Evolutionary conservation across 305 asterid genomes (phyloP).

Genomic region (Fraxinus angustifolia): DNA sequence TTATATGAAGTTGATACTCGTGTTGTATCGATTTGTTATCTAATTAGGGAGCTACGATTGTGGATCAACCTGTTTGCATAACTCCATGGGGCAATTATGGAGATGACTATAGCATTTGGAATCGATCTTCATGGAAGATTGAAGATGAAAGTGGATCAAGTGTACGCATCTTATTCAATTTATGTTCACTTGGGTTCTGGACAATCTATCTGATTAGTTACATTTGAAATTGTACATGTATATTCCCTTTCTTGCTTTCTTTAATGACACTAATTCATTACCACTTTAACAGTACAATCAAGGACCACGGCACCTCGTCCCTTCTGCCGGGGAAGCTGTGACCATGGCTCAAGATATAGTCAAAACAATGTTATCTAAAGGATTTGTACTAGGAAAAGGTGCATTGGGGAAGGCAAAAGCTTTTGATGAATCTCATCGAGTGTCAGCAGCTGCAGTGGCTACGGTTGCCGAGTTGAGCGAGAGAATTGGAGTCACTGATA

Average conservation of each 20-base stretch:
- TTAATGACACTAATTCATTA: background rate
- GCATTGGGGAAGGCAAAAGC: conserved; percentile 72
- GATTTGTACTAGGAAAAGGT: conserved; percentile 78
- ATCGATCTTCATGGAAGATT: conserved; percentile 52
- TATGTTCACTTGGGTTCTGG: background rate
- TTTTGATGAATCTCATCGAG: conserved; percentile 82
- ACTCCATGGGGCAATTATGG: conserved; percentile 78
- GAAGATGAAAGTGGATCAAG: conserved; percentile 51
- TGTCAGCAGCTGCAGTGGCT: conserved; percentile 88
- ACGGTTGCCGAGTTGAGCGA: conserved; percentile 77
- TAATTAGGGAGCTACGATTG: conserved; percentile 76
- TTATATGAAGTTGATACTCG: background rate
- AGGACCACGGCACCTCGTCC: conserved; percentile 27
- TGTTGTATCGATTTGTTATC: background rate
- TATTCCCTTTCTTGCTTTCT: conserved; percentile 34
- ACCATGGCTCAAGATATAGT: conserved; percentile 77
- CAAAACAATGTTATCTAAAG: conserved; percentile 70
- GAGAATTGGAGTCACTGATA: conserved; percentile 67
- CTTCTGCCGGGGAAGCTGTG: conserved; percentile 44
- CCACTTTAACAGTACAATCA: background rate
- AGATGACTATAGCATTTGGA: conserved; percentile 62
- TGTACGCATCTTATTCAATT: conserved; percentile 33
- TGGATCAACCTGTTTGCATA: conserved; percentile 86
- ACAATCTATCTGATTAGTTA: background rate
- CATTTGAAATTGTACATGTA: conserved; percentile 20